A percentile compares a stretch with the other conserved stretches of the same genome.
phyloP scores from a whole-genome alignment of 768 basidiomycete genomes.

The Coprinellus micaceus region DNA sequence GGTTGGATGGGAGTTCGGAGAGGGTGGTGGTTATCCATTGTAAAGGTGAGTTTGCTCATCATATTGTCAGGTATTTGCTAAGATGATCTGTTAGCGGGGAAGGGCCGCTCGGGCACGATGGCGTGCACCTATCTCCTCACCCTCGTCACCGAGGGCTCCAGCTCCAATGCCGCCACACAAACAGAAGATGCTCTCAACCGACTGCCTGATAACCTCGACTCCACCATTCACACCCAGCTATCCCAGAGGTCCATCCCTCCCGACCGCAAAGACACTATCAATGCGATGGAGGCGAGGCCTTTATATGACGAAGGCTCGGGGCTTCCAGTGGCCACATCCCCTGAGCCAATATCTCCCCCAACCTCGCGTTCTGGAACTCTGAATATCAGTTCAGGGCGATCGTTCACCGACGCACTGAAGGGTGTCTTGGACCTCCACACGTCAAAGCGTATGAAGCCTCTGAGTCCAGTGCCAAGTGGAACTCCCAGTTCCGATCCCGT shows the following conservation, averaged over 20 bases:
- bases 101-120: conserved; percentile 83
- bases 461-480: neutral
- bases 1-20: conserved; percentile 62
- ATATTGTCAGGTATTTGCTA: neutral
- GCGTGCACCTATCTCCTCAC: conserved; percentile 81
- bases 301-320: conserved; percentile 1
- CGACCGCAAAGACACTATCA: neutral
- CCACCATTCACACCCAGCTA: neutral
- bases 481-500: too few relatives aligned
- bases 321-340: neutral
- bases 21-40: conserved; percentile 82
- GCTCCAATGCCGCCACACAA: conserved; percentile 41
- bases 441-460: conserved; percentile 59
- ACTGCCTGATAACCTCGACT: conserved; percentile 38
- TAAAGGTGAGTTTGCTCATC: conserved; percentile 52
- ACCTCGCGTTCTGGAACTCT: too few relatives aligned
- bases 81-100: conserved; percentile 48
- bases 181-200: conserved; percentile 48
- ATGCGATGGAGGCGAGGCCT: neutral
- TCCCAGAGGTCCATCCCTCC: neutral
- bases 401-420: conserved; percentile 42
- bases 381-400: too few relatives aligned
- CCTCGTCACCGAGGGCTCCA: conserved; percentile 34
- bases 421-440: conserved; percentile 68
- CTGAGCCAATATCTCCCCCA: neutral